Percentiles rank a stretch among this genome's conserved stretches.
These are phyloP conservation scores for Saccharomyces eubayanus DNA, from an alignment of 805 yeast species.

Conservation along the genomic window DNA sequence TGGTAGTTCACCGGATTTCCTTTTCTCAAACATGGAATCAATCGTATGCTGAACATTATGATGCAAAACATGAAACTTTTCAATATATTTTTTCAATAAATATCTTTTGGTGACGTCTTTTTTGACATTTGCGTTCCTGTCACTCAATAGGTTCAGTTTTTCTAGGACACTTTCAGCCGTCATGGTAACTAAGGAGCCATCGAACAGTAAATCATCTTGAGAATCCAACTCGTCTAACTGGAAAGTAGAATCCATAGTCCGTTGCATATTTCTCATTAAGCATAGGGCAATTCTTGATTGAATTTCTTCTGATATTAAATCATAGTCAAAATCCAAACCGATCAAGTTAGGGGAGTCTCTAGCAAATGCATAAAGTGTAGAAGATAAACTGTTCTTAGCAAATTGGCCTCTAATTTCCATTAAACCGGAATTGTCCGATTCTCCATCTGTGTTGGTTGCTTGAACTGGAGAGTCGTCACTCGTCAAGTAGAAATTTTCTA, in stretches of 20 bases:
- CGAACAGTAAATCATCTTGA: slow-evolving; percentile 59
- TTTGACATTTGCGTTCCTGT: slow-evolving; percentile 10
- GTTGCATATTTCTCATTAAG: slow-evolving; percentile 76
- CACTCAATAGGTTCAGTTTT: slow-evolving; percentile 23
- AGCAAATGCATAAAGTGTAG: slow-evolving; percentile 60
- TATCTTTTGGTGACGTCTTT: slow-evolving; percentile 34
- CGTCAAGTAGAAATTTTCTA: neutral
- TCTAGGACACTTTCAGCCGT: slow-evolving; percentile 59
- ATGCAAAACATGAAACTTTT: slow-evolving; percentile 32
- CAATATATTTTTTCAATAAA: slow-evolving; percentile 34
- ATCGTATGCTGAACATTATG: slow-evolving; percentile 41
- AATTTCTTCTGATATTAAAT: slow-evolving; percentile 48
- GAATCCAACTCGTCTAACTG: slow-evolving; percentile 29
- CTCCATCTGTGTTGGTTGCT: neutral
- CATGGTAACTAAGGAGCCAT: slow-evolving; percentile 64
- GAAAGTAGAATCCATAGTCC: slow-evolving; percentile 35
- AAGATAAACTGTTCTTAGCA: slow-evolving; percentile 52
- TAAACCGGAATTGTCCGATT: neutral
- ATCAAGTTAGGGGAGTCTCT: slow-evolving; percentile 54
- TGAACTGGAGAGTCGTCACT: neutral
- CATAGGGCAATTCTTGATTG: slow-evolving; percentile 69
- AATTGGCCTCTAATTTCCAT: slow-evolving; percentile 3
- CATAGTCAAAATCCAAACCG: slow-evolving; percentile 60
- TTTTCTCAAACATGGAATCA: slow-evolving; percentile 49
- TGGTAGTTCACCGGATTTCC: slow-evolving; percentile 45